Evolutionary conservation across 441 rosid species (phyloP), one percentile per base, ranked within the genome.

Genomic region (Theobroma grandiflorum): DNA sequence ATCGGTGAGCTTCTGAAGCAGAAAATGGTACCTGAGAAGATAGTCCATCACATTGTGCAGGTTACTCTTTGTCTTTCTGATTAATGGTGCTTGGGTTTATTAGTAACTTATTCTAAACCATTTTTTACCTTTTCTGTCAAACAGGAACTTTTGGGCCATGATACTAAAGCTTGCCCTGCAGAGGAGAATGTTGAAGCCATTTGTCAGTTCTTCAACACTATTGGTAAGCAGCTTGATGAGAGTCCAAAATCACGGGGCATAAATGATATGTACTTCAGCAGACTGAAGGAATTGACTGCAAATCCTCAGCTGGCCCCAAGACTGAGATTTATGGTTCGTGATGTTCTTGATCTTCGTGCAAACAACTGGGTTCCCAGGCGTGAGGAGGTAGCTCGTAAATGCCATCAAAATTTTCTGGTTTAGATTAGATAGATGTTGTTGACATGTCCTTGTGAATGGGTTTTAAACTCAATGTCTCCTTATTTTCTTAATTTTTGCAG

Each of bases 1-100:
- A 94, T 96, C 83, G 99, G 99, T 40, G 98, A 96, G 85, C 95
- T 96, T 83, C 82, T 94, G 78, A 94, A 94, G 90, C 98, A 94
- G 84, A 91, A 88, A 83, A 96, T 96, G 95, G 99, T 96, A 18
- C 87, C 99, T 26, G 97, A 94, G 84, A 92, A 52, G 92, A 89
- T 96, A 78, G 97, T 90, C 62, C 98, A 92, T 87, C 91, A 91
- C 81, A 94, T 96, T 55, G 95, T 91, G 52, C 90, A 84, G 91
- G 99, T 96, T 78, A 61, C 52, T 58, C 8, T n/a, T 42, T 59
- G 33, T 12, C 33, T 71, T 52, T 53, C 78, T 67, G 73, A 42
- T 52, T 43, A 49, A 72, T 77, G 14, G 6, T 80, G 31, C 31
- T 81, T 71, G 4, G 71, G 43, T 76, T 12, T 45, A 26, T 62